Percentiles rank a stretch among this genome's conserved stretches.
These are phyloP conservation scores for Sambucus nigra DNA, from an alignment of 129 eudicot species.

Conservation along the genomic window DNA sequence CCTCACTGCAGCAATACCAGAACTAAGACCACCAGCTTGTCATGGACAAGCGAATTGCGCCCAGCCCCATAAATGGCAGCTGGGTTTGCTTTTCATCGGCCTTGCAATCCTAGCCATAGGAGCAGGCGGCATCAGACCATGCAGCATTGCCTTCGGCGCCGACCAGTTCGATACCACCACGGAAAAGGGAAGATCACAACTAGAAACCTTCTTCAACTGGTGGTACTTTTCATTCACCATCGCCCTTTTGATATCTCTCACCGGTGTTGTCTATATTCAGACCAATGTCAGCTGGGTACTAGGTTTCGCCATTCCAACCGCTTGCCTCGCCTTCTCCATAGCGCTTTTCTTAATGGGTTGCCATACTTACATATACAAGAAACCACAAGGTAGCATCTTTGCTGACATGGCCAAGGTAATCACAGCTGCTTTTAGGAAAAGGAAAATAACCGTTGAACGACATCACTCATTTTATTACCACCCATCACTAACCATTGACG, in stretches of 20 bases:
- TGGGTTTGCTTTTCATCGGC: slow-evolving; percentile 48
- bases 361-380: slow-evolving; percentile 38
- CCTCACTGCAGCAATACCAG: slow-evolving; percentile 38
- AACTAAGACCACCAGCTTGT: slow-evolving; percentile 62
- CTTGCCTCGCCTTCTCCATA: slow-evolving; percentile 43
- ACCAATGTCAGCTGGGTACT: slow-evolving; percentile 56
- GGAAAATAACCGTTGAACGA: slow-evolving; percentile 69
- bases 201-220: slow-evolving; percentile 89
- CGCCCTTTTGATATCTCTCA: slow-evolving; percentile 45
- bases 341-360: slow-evolving; percentile 59
- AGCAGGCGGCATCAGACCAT: slow-evolving; percentile 69
- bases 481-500: too few relatives aligned
- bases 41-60: slow-evolving; percentile 21
- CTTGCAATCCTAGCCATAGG: slow-evolving; percentile 50
- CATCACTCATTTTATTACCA: too few relatives aligned
- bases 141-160: slow-evolving; percentile 82
- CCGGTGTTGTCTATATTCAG: slow-evolving; percentile 77
- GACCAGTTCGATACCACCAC: slow-evolving; percentile 89
- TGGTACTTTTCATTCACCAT: slow-evolving; percentile 70
- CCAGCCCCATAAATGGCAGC: slow-evolving; percentile 43
- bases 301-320: slow-evolving; percentile 68
- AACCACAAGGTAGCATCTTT: slow-evolving; percentile 73
- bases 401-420: slow-evolving; percentile 51
- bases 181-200: slow-evolving; percentile 67
- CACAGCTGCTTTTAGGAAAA: slow-evolving; percentile 66